A percentile compares a stretch with the other conserved stretches of the same genome.
Conservation (phyloP, 495 filamentous ascomycete species). For the Tuber borchii region DNA sequence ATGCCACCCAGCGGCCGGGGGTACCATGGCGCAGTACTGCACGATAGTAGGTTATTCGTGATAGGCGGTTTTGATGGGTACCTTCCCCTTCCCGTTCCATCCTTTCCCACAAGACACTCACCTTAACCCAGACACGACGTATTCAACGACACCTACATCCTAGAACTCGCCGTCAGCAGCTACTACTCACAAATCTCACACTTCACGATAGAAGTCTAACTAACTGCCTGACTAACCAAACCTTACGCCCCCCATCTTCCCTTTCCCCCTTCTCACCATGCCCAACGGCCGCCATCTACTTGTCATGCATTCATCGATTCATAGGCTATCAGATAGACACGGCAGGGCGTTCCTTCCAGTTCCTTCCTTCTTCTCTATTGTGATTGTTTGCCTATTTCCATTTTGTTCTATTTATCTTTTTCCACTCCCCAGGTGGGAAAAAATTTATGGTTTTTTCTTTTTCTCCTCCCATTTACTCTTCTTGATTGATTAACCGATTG, state of each 20-base stretch:
- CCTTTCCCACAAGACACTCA: conserved; percentile 1
- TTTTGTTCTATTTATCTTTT: background rate
- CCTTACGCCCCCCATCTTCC: background rate
- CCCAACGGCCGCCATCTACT: background rate
- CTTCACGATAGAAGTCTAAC: conserved; percentile 58
- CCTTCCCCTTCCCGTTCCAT: conserved; percentile 11
- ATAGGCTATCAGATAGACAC: background rate
- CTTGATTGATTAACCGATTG: background rate
- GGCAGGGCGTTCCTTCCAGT: background rate
- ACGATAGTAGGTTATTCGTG: conserved; percentile 55
- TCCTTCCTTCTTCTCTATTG: background rate
- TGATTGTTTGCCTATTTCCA: background rate
- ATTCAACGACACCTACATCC: conserved; percentile 57
- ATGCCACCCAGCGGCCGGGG: conserved; percentile 55
- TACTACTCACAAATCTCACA: conserved; percentile 65
- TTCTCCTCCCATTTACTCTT: background rate
- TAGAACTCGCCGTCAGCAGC: conserved; percentile 59
- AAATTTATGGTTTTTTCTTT: background rate
- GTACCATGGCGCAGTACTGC: conserved; percentile 58
- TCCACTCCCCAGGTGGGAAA: conserved; percentile 4
- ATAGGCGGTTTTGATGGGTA: conserved; percentile 59
- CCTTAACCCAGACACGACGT: conserved; percentile 49
- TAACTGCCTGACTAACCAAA: background rate
- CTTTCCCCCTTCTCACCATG: background rate
- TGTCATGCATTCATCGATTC: background rate